Evolutionary conservation across 2,329 filamentous ascomycete genomes (phyloP).

Genomic region (Fusarium torreyae): DNA sequence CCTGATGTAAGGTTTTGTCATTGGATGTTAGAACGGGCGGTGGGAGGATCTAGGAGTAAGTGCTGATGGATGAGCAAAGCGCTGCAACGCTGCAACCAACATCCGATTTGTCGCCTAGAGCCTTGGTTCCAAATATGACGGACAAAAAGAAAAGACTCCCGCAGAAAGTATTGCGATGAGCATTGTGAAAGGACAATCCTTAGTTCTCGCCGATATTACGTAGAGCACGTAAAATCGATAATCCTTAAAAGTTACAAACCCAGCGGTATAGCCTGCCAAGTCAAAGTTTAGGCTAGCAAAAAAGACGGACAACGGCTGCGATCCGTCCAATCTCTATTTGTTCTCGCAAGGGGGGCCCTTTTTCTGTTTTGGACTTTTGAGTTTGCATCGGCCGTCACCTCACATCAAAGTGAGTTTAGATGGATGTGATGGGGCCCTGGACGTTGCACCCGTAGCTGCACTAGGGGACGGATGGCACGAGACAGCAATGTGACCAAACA

Average conservation of each 20-base stretch:
- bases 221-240: background rate
- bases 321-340: conserved; percentile 31
- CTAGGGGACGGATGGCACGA: conserved; percentile 39
- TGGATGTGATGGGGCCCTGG: conserved; percentile 14
- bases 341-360: conserved; percentile 5
- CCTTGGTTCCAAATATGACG: conserved; percentile 12
- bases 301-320: conserved; percentile 24
- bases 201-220: background rate
- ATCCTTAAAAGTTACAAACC: background rate
- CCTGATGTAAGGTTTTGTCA: background rate
- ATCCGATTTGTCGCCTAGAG: conserved; percentile 23
- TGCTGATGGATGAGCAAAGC: conserved; percentile 34
- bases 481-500: conserved; percentile 37
- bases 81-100: conserved; percentile 34
- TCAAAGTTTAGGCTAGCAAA: conserved; percentile 9
- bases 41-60: conserved; percentile 11
- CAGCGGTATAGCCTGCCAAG: background rate
- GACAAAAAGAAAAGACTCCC: conserved; percentile 1
- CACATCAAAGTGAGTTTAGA: conserved; percentile 28
- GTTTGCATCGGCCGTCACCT: conserved; percentile 31
- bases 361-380: conserved; percentile 39
- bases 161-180: conserved; percentile 1
- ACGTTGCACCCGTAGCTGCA: conserved; percentile 23
- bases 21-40: conserved; percentile 17
- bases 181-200: background rate